Evolutionary conservation across 441 rosid species (phyloP), one percentile per base, ranked within the genome.

Genomic region (Metrosideros polymorpha): DNA sequence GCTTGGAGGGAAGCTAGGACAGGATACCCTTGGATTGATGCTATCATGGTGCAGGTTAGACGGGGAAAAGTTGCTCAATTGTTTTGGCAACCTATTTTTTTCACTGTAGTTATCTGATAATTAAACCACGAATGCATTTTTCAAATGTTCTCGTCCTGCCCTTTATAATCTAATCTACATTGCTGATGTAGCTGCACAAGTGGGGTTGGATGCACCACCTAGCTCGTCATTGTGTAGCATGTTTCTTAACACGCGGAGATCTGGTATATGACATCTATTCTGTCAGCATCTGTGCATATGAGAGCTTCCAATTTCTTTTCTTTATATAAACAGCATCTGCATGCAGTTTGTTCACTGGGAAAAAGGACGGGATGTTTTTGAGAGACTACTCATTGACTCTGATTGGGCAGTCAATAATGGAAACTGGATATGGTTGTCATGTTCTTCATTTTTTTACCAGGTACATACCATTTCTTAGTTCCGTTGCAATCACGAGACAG

Each of bases 141-240:
- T 12, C n/a, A 24, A 24, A 71, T 71, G n/a, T 22, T 39, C 79
- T 71, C 0, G 9, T 39, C 79, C 39, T 71, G 49, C 49, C 55
- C 39, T 47, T 8, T 14, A 45, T 19, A 71, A 71, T 63, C 84
- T 59, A 15, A 76, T n/a, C 39, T 50, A 43, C 49, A 84, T 79
- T 83, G 53, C 82, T 87, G 32, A 63, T 93, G 92, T 88, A 96
- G 99, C 98, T 97, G 77, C 92, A 50, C 89, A 90, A 95, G 90
- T 97, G 99, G 99, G 99, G 99, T 87, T 97, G 99, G 99, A 95
- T 97, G 94, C 99, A 97, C 92, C 99, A 96, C 92, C 93, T 97
- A 54, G 96, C 99, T 9, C 94, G 99, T 59, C 99, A 97, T 84
- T 94, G 92, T 84, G 99, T 97, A 88, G 99, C 99, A 54, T 97